Evolutionary conservation across 352 stramenopile genomes (phyloP).

Genomic region (Phytophthora boehmeriae): DNA sequence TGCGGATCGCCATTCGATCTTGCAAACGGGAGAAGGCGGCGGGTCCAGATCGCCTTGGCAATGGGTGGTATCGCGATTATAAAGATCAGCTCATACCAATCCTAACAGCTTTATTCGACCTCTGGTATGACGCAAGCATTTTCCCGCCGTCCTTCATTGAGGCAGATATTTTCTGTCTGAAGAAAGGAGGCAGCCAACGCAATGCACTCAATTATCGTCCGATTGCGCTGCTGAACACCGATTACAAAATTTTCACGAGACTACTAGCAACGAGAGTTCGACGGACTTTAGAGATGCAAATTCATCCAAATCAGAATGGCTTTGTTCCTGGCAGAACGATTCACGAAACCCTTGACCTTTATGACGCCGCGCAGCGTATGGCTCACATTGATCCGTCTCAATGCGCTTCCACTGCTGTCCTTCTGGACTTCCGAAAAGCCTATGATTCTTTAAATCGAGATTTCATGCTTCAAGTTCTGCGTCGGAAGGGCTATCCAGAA

Average conservation of each 20-base stretch:
- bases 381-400: neutral
- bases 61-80: neutral
- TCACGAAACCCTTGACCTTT: constrained; percentile 7
- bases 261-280: neutral
- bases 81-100: neutral
- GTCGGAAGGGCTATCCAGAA: neutral
- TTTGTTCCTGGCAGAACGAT: constrained; percentile 10
- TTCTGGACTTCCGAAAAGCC: constrained; percentile 16
- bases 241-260: too few species aligned
- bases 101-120: neutral
- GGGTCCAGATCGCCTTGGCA: neutral
- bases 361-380: neutral
- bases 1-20: neutral
- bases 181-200: neutral
- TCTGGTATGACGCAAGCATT: neutral
- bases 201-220: too few species aligned
- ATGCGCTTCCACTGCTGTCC: neutral
- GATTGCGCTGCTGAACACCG: constrained; percentile 6
- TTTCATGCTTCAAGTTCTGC: constrained; percentile 1
- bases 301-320: constrained; percentile 1
- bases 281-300: neutral
- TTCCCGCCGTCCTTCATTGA: neutral
- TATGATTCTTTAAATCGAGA: constrained; percentile 11
- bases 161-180: constrained; percentile 9
- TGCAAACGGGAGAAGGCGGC: neutral